A percentile compares a stretch with the other conserved stretches of the same genome.
Evolutionary conservation across 2,329 filamentous ascomycete genomes (phyloP).

Genomic region (Aspergillus carbonarius): DNA sequence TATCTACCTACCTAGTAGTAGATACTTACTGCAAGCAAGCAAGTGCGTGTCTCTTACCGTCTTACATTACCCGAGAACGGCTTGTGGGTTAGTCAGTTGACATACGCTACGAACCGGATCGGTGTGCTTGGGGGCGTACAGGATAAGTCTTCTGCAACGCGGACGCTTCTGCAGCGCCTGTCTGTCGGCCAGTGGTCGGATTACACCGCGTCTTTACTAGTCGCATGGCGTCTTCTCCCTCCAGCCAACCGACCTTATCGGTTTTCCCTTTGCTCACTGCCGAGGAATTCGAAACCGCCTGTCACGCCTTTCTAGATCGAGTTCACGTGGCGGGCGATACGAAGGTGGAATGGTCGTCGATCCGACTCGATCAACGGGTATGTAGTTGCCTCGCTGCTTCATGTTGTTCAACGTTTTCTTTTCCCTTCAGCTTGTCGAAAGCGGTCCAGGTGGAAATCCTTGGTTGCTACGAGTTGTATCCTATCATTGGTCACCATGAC

Average conservation of each 20-base stretch:
- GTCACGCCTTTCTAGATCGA: slow-evolving; percentile 57
- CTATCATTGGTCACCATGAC: background rate
- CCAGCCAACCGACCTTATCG: slow-evolving; percentile 19
- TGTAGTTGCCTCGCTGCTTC: background rate
- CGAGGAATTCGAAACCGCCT: slow-evolving; percentile 65
- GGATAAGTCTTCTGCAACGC: slow-evolving; percentile 8
- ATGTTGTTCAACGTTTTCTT: background rate
- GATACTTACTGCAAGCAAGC: slow-evolving; percentile 14
- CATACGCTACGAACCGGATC: slow-evolving; percentile 7
- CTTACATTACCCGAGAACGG: slow-evolving; percentile 8
- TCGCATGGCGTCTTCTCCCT: slow-evolving; percentile 15
- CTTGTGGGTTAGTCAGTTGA: slow-evolving; percentile 1
- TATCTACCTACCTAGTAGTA: background rate
- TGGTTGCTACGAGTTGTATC: background rate
- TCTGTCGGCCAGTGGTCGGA: slow-evolving; percentile 11
- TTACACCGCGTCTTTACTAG: slow-evolving; percentile 21
- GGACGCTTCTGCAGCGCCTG: slow-evolving; percentile 13
- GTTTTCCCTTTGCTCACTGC: slow-evolving; percentile 60
- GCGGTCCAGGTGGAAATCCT: background rate
- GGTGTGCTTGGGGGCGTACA: slow-evolving; percentile 13
- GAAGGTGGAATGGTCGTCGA: slow-evolving; percentile 50
- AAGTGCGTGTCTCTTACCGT: slow-evolving; percentile 1
- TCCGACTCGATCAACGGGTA: slow-evolving; percentile 23
- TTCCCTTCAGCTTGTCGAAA: background rate
- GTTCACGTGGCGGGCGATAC: slow-evolving; percentile 54